A percentile compares a stretch with the other conserved stretches of the same genome.
These are phyloP conservation scores for Fusarium heterosporum DNA, from an alignment of 2,329 filamentous ascomycete genomes.

Conservation along the genomic window DNA sequence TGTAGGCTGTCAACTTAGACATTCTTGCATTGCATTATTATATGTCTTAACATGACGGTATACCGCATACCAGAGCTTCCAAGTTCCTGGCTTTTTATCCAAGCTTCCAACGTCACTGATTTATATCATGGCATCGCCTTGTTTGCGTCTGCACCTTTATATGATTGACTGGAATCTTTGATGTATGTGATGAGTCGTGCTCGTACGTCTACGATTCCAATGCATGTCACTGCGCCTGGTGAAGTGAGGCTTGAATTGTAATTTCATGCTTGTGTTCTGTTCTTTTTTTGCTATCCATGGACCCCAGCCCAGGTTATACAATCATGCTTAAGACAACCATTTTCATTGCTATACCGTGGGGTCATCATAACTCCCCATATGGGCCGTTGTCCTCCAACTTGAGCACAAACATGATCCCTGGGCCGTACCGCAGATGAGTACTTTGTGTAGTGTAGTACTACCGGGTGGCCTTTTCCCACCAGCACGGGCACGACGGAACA, in stretches of 20 bases:
- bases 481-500: slow-evolving; percentile 38
- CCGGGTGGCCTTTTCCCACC: slow-evolving; percentile 27
- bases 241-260: background rate
- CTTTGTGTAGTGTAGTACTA: slow-evolving; percentile 32
- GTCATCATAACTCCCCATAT: slow-evolving; percentile 17
- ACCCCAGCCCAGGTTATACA: slow-evolving; percentile 10
- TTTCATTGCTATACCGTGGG: background rate
- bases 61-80: slow-evolving; percentile 35
- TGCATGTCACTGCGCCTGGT: slow-evolving; percentile 1
- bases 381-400: slow-evolving; percentile 24
- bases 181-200: background rate
- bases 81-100: slow-evolving; percentile 23
- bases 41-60: slow-evolving; percentile 37
- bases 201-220: background rate
- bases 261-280: slow-evolving; percentile 4
- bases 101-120: slow-evolving; percentile 20
- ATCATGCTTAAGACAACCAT: background rate
- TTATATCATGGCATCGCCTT: slow-evolving; percentile 8
- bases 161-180: slow-evolving; percentile 5
- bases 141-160: slow-evolving; percentile 8
- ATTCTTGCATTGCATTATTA: slow-evolving; percentile 23
- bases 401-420: slow-evolving; percentile 22
- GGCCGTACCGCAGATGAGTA: slow-evolving; percentile 41
- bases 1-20: slow-evolving; percentile 17
- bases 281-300: background rate